Conservation (phyloP, 2,329 filamentous ascomycete species). For the Didymella sp. region DNA sequence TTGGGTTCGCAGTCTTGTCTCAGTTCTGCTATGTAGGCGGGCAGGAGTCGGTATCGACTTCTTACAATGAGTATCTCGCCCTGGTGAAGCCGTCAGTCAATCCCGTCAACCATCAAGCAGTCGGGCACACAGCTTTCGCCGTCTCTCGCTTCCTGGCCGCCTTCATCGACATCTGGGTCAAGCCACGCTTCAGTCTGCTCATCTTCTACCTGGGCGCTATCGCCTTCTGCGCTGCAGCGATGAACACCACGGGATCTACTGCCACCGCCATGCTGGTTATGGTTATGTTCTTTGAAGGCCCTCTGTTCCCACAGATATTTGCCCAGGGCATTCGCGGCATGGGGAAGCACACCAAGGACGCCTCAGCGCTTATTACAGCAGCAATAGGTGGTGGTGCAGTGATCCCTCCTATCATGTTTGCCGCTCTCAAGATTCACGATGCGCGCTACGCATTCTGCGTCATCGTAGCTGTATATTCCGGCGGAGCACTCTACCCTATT, state of each 20-base stretch:
- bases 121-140: conserved; percentile 66
- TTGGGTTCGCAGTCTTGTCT: conserved; percentile 61
- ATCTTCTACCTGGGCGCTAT: conserved; percentile 62
- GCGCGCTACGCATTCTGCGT: conserved; percentile 61
- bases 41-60: conserved; percentile 63
- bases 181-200: conserved; percentile 64
- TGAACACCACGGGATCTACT: conserved; percentile 51
- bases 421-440: conserved; percentile 50
- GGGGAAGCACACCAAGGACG: conserved; percentile 65
- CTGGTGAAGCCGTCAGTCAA: conserved; percentile 50
- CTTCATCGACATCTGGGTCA: conserved; percentile 60
- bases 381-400: conserved; percentile 63
- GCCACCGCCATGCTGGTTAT: conserved; percentile 59
- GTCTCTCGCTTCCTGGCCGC: conserved; percentile 65
- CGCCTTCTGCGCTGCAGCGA: conserved; percentile 59
- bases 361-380: conserved; percentile 60
- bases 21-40: conserved; percentile 68
- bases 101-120: conserved; percentile 55
- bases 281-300: conserved; percentile 66
- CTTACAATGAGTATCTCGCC: conserved; percentile 55
- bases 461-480: conserved; percentile 59
- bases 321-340: conserved; percentile 65
- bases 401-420: conserved; percentile 63
- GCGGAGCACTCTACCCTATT: conserved; percentile 61
- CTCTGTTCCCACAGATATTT: conserved; percentile 66